Percentiles rank a stretch among this genome's conserved stretches.
Evolutionary conservation across 2,329 filamentous ascomycete genomes (phyloP).

Genomic region (Shiraia bambusicola): DNA sequence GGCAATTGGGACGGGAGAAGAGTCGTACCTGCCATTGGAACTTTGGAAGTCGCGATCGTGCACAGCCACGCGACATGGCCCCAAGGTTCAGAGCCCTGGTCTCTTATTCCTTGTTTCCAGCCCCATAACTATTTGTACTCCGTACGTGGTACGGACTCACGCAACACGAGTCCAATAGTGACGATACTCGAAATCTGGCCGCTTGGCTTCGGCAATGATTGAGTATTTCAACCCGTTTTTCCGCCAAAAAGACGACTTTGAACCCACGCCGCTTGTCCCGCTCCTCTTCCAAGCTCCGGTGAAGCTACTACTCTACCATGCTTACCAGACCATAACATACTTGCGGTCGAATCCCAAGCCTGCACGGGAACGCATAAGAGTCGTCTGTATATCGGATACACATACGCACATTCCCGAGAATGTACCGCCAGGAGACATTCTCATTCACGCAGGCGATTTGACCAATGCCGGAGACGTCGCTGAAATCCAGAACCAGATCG

Average conservation of each 20-base stretch:
- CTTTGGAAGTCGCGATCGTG: slow-evolving; percentile 3
- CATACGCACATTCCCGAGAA: slow-evolving; percentile 63
- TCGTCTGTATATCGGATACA: slow-evolving; percentile 90
- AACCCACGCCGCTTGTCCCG: slow-evolving; percentile 58
- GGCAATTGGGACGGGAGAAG: slow-evolving; percentile 1
- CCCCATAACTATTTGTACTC: no score
- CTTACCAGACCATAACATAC: slow-evolving; percentile 66
- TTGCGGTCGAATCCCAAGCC: slow-evolving; percentile 67
- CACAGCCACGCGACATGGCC: slow-evolving; percentile 10
- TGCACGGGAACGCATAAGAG: slow-evolving; percentile 62
- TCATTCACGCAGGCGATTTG: slow-evolving; percentile 89
- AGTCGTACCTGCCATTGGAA: no score
- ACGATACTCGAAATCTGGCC: not conserved
- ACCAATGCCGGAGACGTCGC: slow-evolving; percentile 69
- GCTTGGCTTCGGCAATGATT: slow-evolving; percentile 8
- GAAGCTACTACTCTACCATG: slow-evolving; percentile 59
- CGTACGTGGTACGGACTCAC: slow-evolving; percentile 2
- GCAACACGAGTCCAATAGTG: slow-evolving; percentile 1
- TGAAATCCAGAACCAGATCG: slow-evolving; percentile 78
- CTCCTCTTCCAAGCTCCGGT: slow-evolving; percentile 68
- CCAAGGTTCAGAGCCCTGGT: not conserved
- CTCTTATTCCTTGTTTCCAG: not conserved
- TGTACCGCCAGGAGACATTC: slow-evolving; percentile 77
- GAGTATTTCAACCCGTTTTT: slow-evolving; percentile 30
- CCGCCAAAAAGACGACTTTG: slow-evolving; percentile 37